These are phyloP conservation scores for Phaffia rhodozyma DNA, from an alignment of 1,284 basidiomycete genomes.

Conservation along the genomic window DNA sequence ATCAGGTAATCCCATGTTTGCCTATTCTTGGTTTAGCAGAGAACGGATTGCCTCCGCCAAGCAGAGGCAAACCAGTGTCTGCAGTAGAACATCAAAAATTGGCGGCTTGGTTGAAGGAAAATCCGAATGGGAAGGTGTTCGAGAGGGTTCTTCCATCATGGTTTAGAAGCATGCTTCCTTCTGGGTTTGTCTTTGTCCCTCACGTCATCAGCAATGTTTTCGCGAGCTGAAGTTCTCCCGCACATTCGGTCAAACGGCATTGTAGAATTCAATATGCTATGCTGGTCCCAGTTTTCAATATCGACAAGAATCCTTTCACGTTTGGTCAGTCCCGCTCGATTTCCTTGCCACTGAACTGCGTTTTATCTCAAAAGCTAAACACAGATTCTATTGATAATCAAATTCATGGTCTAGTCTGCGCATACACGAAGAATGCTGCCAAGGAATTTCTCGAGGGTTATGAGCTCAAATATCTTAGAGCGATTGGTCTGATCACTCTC, in stretches of 20 bases:
- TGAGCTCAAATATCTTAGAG: slow-evolving; percentile 80
- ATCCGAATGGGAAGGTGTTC: slow-evolving; percentile 71
- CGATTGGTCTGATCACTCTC: slow-evolving; percentile 81
- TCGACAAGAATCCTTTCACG: slow-evolving; percentile 86
- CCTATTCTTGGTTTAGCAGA: slow-evolving; percentile 24
- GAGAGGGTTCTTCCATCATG: slow-evolving; percentile 63
- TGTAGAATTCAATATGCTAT: slow-evolving; percentile 61
- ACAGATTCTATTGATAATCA: background rate
- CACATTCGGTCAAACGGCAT: slow-evolving; percentile 43
- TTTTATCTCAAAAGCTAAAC: no score
- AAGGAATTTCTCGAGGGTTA: slow-evolving; percentile 81
- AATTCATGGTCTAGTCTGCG: slow-evolving; percentile 46
- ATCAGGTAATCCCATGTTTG: slow-evolving; percentile 24
- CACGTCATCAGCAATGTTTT: no score
- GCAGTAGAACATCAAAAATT: slow-evolving; percentile 53
- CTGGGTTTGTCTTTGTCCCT: background rate
- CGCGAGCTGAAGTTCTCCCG: background rate
- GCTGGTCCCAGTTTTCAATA: slow-evolving; percentile 86
- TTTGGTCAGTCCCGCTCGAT: slow-evolving; percentile 31
- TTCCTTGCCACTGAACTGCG: background rate
- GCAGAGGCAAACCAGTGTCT: slow-evolving; percentile 42
- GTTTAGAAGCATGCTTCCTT: slow-evolving; percentile 56
- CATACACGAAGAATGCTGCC: slow-evolving; percentile 60
- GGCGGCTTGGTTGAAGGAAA: slow-evolving; percentile 36
- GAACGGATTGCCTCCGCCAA: background rate